Evolutionary conservation across 805 yeast genomes (phyloP).

Genomic region (Candida silvicultrix): DNA sequence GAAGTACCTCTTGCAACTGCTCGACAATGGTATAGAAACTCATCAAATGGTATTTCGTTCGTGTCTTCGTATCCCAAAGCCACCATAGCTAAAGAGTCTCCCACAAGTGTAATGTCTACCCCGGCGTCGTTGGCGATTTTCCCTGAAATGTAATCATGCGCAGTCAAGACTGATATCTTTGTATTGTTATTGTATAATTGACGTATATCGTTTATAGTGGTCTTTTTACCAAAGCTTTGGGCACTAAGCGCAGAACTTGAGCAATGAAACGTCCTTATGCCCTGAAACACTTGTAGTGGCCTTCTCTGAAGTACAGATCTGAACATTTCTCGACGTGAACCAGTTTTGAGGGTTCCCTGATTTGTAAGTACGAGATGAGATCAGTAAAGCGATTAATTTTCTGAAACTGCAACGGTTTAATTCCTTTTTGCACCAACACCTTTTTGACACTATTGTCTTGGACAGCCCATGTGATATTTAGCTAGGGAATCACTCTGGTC

Average conservation of each 20-base stretch:
- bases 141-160: constrained; percentile 81
- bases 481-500: too few species aligned
- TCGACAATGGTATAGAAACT: constrained; percentile 68
- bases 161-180: constrained; percentile 62
- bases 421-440: too few species aligned
- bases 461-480: too few species aligned
- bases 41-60: constrained; percentile 68
- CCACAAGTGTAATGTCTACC: constrained; percentile 70
- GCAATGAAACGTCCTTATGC: neutral
- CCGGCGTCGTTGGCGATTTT: constrained; percentile 58
- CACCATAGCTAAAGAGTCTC: constrained; percentile 93
- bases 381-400: neutral
- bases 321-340: too few species aligned
- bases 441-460: too few species aligned
- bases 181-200: constrained; percentile 24
- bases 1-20: constrained; percentile 72
- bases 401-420: too few species aligned
- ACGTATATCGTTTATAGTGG: constrained; percentile 34
- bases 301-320: neutral
- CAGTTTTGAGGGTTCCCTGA: neutral
- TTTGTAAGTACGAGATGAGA: neutral
- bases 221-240: constrained; percentile 2
- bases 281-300: neutral
- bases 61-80: constrained; percentile 78
- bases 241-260: neutral